Conservation (phyloP, 2,329 filamentous ascomycete species). For the Botrytis hyacinthi region DNA sequence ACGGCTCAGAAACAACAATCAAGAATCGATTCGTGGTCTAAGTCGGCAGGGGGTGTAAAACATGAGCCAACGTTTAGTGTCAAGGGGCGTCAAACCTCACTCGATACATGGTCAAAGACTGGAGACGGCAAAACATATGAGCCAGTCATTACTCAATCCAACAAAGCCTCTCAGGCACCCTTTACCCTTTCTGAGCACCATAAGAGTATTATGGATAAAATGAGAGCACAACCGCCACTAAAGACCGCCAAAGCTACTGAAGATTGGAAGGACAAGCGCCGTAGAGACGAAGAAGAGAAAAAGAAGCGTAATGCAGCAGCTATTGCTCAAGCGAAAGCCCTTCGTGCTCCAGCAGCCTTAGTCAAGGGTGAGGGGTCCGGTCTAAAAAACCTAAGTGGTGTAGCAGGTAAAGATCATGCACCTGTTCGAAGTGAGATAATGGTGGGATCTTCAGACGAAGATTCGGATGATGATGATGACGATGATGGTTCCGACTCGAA, state of each 20-base stretch:
- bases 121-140: conserved; percentile 35
- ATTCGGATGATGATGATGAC: conserved; percentile 72
- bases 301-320: conserved; percentile 69
- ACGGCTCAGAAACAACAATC: conserved; percentile 52
- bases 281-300: conserved; percentile 71
- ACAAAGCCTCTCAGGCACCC: background rate
- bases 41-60: conserved; percentile 43
- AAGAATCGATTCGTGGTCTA: conserved; percentile 61
- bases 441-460: conserved; percentile 72
- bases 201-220: conserved; percentile 32
- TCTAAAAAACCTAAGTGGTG: conserved; percentile 65
- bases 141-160: conserved; percentile 24
- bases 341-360: conserved; percentile 50
- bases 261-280: conserved; percentile 70
- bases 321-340: conserved; percentile 66
- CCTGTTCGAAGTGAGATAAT: conserved; percentile 80
- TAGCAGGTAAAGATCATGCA: conserved; percentile 75
- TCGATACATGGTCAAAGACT: conserved; percentile 20
- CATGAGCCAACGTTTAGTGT: conserved; percentile 14
- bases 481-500: conserved; percentile 42
- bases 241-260: conserved; percentile 37
- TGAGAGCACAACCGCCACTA: conserved; percentile 25
- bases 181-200: conserved; percentile 19
- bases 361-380: conserved; percentile 78
- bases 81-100: conserved; percentile 19